phyloP scores from a whole-genome alignment of 768 basidiomycete species.

The Trametopsis cervina region DNA sequence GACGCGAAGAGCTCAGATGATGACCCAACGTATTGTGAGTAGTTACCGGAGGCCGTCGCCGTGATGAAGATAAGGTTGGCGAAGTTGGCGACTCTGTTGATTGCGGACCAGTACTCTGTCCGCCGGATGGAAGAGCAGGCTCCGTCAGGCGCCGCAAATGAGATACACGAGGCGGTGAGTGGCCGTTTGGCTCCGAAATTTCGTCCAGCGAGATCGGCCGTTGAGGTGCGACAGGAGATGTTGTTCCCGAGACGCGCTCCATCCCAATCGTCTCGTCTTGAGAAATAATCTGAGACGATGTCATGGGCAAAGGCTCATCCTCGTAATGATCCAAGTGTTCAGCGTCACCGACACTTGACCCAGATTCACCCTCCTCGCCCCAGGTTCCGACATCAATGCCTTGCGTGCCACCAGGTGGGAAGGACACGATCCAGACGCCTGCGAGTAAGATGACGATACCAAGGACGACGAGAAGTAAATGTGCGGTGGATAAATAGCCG shows the following conservation, averaged over 20 bases:
- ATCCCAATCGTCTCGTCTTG: slow-evolving; percentile 7
- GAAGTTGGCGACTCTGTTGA: not conserved
- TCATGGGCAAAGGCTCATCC: slow-evolving; percentile 25
- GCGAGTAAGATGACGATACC: slow-evolving; percentile 75
- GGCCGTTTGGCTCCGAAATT: slow-evolving; percentile 8
- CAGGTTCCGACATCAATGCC: slow-evolving; percentile 38
- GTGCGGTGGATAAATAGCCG: slow-evolving; percentile 54
- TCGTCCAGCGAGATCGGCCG: slow-evolving; percentile 2
- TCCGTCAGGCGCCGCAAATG: slow-evolving; percentile 17
- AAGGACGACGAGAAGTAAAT: slow-evolving; percentile 67
- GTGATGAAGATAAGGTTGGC: slow-evolving; percentile 11
- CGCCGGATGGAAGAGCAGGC: slow-evolving; percentile 9
- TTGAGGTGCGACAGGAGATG: not conserved
- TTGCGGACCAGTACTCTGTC: slow-evolving; percentile 7
- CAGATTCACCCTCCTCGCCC: slow-evolving; percentile 33
- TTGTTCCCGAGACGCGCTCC: slow-evolving; percentile 2
- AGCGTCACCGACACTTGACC: slow-evolving; percentile 8
- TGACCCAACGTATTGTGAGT: not conserved
- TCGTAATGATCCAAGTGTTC: slow-evolving; percentile 18
- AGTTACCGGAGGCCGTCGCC: slow-evolving; percentile 6
- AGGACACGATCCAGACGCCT: slow-evolving; percentile 88
- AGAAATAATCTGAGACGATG: slow-evolving; percentile 5
- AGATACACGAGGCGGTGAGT: slow-evolving; percentile 8
- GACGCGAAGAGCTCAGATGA: slow-evolving; percentile 11
- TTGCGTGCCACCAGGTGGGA: slow-evolving; percentile 53